Evolutionary conservation across 2,329 filamentous ascomycete genomes (phyloP).

Genomic region (Lasiodiplodia theobromae): DNA sequence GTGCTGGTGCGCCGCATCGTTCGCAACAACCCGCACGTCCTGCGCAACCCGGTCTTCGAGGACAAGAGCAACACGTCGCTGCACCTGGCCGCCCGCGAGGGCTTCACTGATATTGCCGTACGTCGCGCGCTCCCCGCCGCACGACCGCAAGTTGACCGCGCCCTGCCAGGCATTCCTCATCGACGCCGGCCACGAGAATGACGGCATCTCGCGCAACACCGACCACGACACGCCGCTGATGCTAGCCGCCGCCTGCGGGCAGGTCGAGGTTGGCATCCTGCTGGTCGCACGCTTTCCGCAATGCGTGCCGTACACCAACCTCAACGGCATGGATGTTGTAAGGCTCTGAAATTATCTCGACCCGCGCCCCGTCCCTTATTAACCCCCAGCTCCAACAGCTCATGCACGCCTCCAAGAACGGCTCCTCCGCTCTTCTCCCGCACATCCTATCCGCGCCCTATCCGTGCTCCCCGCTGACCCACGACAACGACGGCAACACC

Average conservation of each 20-base stretch:
- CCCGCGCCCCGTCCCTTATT: not conserved
- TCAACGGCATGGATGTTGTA: slow-evolving; percentile 73
- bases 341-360: slow-evolving; percentile 31
- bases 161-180: slow-evolving; percentile 66
- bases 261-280: slow-evolving; percentile 76
- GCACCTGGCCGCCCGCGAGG: slow-evolving; percentile 79
- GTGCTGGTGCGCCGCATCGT: slow-evolving; percentile 80
- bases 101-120: slow-evolving; percentile 71
- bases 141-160: not conserved
- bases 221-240: slow-evolving; percentile 82
- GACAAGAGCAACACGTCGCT: slow-evolving; percentile 83
- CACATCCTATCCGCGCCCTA: slow-evolving; percentile 42
- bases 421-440: slow-evolving; percentile 54
- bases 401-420: slow-evolving; percentile 50
- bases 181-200: slow-evolving; percentile 75
- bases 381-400: slow-evolving; percentile 37
- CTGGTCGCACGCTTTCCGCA: slow-evolving; percentile 70
- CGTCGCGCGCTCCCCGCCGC: slow-evolving; percentile 31
- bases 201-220: slow-evolving; percentile 77
- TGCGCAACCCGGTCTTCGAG: slow-evolving; percentile 81
- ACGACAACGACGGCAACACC: slow-evolving; percentile 80
- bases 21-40: slow-evolving; percentile 70
- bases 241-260: slow-evolving; percentile 73
- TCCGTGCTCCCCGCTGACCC: slow-evolving; percentile 43
- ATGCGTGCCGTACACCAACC: slow-evolving; percentile 70